These are phyloP conservation scores for Brettanomyces anomalus DNA, from an alignment of 805 yeast species.

Conservation along the genomic window DNA sequence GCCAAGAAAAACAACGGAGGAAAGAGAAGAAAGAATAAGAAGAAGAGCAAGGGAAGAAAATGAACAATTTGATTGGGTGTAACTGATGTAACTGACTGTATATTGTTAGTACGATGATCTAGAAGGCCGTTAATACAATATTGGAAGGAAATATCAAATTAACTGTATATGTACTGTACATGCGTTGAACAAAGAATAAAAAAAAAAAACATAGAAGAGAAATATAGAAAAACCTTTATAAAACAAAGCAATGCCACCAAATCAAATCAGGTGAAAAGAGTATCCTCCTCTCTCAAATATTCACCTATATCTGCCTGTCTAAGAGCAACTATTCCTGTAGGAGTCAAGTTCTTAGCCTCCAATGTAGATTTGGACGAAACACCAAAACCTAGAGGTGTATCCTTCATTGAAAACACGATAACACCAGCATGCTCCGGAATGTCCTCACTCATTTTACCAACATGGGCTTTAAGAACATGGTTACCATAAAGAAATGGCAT, in stretches of 20 bases:
- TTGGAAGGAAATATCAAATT: too few species aligned
- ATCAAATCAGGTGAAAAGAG: slow-evolving; percentile 61
- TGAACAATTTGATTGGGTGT: not conserved
- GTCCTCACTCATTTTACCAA: slow-evolving; percentile 95
- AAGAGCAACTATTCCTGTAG: slow-evolving; percentile 90
- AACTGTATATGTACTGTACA: too few species aligned
- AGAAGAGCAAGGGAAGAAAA: slow-evolving; percentile 20
- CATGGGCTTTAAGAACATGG: slow-evolving; percentile 91
- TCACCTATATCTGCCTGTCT: slow-evolving; percentile 98
- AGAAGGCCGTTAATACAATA: not conserved
- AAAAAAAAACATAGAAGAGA: not conserved
- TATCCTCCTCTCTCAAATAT: slow-evolving; percentile 95
- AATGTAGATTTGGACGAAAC: slow-evolving; percentile 86
- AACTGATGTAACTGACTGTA: not conserved
- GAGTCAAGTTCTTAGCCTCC: slow-evolving; percentile 81
- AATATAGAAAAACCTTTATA: slow-evolving; percentile 8
- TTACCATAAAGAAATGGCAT: slow-evolving; percentile 98
- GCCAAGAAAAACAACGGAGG: slow-evolving; percentile 19
- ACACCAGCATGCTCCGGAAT: slow-evolving; percentile 98
- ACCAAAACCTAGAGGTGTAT: slow-evolving; percentile 91
- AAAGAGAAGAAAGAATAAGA: slow-evolving; percentile 22
- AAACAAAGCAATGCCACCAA: not conserved
- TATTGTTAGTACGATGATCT: not conserved
- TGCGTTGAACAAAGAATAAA: too few species aligned
- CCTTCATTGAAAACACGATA: slow-evolving; percentile 82